phyloP scores from a whole-genome alignment of 176 grass and related monocot species.

The Cenchrus purpureus region DNA sequence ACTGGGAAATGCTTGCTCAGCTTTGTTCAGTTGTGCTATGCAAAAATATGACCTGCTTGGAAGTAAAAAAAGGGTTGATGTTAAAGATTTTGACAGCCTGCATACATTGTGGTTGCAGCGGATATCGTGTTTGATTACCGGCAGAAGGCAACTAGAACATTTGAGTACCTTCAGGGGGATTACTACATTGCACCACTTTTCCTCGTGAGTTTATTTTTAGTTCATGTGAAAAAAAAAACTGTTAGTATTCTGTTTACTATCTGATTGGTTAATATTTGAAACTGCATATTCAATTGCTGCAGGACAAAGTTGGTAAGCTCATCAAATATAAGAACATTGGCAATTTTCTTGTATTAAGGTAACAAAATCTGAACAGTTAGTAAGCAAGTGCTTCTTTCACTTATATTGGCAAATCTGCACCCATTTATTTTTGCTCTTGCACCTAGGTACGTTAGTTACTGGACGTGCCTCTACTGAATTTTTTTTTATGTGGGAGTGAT shows the following conservation, averaged over 20 bases:
- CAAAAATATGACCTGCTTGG: neutral
- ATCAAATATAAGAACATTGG: constrained; percentile 37
- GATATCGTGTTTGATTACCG: constrained; percentile 97
- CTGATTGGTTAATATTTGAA: constrained; percentile 45
- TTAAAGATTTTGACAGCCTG: neutral
- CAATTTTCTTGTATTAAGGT: constrained; percentile 48
- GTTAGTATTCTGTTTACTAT: constrained; percentile 10
- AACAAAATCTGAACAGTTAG: neutral
- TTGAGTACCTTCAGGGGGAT: constrained; percentile 85
- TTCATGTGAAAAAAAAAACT: neutral
- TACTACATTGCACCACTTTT: constrained; percentile 92
- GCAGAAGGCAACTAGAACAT: constrained; percentile 89
- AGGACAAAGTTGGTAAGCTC: constrained; percentile 99
- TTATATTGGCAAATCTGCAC: neutral
- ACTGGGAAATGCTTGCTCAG: neutral
- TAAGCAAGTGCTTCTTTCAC: neutral
- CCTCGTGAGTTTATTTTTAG: constrained; percentile 64
- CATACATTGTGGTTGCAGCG: constrained; percentile 51
- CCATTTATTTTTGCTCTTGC: constrained; percentile 3
- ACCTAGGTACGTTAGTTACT: neutral
- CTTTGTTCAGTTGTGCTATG: neutral
- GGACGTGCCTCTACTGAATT: neutral
- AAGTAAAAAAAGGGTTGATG: neutral
- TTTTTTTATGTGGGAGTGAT: neutral
- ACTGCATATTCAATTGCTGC: constrained; percentile 44